Base-by-base conservation (phyloP, 768 basidiomycete genomes). In the Cystofilobasidium bisporidii region DNA sequence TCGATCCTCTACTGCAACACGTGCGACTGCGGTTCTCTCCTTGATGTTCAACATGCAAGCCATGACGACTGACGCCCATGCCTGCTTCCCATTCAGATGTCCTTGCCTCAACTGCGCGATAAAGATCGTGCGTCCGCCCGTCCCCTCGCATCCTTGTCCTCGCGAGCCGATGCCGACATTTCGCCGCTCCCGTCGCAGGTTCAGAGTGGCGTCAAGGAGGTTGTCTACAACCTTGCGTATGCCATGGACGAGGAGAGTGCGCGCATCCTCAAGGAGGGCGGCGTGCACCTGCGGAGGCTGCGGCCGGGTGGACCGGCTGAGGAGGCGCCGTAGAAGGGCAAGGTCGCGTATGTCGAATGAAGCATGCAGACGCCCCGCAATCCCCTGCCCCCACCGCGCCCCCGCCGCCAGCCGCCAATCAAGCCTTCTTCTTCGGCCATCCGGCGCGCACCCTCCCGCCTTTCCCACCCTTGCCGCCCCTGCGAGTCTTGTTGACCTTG, bases 1-100 rank as follows among this genome's bases (percentile, higher is more conserved):
- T 84, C 89, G 2, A 87, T 89, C n/a, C 75, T 99, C 18, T 99
- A 98, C 76, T 99, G 96, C 82, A 99, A 99, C 74, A 99, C 96
- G 92, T 97, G 69, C 71, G 88, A 77, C 55, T 20, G 0, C 20
- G 32, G 9, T 30, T 26, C 63, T 38, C 57, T 28, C n/a, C n/a
- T n/a, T n/a, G n/a, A n/a, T n/a, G n/a, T n/a, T n/a, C n/a, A n/a
- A n/a, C n/a, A n/a, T n/a, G n/a, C n/a, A n/a, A n/a, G n/a, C n/a
- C n/a, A n/a, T n/a, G n/a, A n/a, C n/a, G n/a, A n/a, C n/a, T n/a
- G n/a, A n/a, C n/a, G n/a, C n/a, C n/a, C n/a, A n/a, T n/a, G n/a
- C n/a, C n/a, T n/a, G n/a, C n/a, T 17, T 26, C 30, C 8, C 24
- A 17, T n/a, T 32, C 74, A 98, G 93, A n/a, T 99, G 96, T 73